A percentile compares a stretch with the other conserved stretches of the same genome.
phyloP scores from a whole-genome alignment of 768 basidiomycete species.

The Agaricus blazei region DNA sequence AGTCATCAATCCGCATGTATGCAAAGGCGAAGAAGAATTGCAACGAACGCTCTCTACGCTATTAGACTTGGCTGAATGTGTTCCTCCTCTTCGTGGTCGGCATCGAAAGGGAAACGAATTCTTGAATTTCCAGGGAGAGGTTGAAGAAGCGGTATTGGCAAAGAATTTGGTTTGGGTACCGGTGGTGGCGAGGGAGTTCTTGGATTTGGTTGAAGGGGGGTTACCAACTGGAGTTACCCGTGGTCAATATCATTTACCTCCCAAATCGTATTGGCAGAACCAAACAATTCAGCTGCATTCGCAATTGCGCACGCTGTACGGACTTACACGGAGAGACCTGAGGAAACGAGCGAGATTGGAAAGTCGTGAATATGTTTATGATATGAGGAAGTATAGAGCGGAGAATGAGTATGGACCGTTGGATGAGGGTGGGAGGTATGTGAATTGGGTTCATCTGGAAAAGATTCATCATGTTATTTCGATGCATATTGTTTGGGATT shows the following conservation, averaged over 20 bases:
- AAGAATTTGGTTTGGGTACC: slow-evolving; percentile 49
- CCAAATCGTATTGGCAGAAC: background rate
- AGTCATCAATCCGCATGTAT: slow-evolving; percentile 27
- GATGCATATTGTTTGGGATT: slow-evolving; percentile 41
- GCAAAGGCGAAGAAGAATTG: slow-evolving; percentile 35
- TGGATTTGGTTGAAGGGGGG: slow-evolving; percentile 29
- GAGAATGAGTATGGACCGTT: slow-evolving; percentile 57
- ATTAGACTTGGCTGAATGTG: slow-evolving; percentile 39
- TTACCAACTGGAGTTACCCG: slow-evolving; percentile 16
- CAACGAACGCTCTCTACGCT: slow-evolving; percentile 40
- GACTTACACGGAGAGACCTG: slow-evolving; percentile 45
- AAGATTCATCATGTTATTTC: slow-evolving; percentile 52
- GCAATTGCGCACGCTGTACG: slow-evolving; percentile 52
- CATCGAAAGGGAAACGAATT: too few species aligned
- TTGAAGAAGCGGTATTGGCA: slow-evolving; percentile 28
- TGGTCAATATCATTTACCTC: slow-evolving; percentile 22
- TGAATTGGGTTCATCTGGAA: slow-evolving; percentile 60
- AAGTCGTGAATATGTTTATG: slow-evolving; percentile 57
- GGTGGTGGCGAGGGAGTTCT: slow-evolving; percentile 36
- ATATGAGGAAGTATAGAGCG: slow-evolving; percentile 49
- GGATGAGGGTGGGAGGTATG: slow-evolving; percentile 31
- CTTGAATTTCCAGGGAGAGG: slow-evolving; percentile 21
- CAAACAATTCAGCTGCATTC: slow-evolving; percentile 34
- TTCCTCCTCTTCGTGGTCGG: slow-evolving; percentile 16
- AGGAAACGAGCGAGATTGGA: slow-evolving; percentile 23